Evolutionary conservation across 305 asterid species (phyloP).

Genomic region (Rubia balearica): DNA sequence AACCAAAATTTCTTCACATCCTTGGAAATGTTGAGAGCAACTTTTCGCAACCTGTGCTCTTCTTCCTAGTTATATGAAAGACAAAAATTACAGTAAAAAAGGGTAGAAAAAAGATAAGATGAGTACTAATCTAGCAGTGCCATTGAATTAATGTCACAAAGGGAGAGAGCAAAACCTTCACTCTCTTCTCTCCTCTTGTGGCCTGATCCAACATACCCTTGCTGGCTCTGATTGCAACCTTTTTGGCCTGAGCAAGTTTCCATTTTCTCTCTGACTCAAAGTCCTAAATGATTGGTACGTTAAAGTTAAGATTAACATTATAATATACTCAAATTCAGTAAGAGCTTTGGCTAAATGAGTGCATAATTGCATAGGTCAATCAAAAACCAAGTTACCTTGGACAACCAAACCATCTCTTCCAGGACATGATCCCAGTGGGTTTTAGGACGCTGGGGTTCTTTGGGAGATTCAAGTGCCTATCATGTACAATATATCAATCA

Average conservation of each 20-base stretch:
- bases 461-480: constrained; percentile 90
- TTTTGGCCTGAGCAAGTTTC: constrained; percentile 95
- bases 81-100: background rate
- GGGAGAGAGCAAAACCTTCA: constrained; percentile 47
- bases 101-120: background rate
- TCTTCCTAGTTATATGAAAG: constrained; percentile 55
- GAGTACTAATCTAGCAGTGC: background rate
- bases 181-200: constrained; percentile 91
- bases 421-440: constrained; percentile 99
- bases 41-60: constrained; percentile 79
- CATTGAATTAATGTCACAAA: background rate
- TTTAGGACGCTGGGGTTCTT: constrained; percentile 91
- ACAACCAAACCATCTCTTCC: constrained; percentile 98
- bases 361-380: background rate
- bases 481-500: constrained; percentile 16
- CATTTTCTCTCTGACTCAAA: constrained; percentile 99
- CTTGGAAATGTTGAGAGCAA: constrained; percentile 86
- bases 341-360: background rate
- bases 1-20: constrained; percentile 98
- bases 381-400: constrained; percentile 50
- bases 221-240: constrained; percentile 93
- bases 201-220: constrained; percentile 96
- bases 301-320: background rate
- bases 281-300: constrained; percentile 41
- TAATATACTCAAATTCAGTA: background rate